Evolutionary conservation across 208 protist species (phyloP).

Genomic region (Trichomonas tenax): DNA sequence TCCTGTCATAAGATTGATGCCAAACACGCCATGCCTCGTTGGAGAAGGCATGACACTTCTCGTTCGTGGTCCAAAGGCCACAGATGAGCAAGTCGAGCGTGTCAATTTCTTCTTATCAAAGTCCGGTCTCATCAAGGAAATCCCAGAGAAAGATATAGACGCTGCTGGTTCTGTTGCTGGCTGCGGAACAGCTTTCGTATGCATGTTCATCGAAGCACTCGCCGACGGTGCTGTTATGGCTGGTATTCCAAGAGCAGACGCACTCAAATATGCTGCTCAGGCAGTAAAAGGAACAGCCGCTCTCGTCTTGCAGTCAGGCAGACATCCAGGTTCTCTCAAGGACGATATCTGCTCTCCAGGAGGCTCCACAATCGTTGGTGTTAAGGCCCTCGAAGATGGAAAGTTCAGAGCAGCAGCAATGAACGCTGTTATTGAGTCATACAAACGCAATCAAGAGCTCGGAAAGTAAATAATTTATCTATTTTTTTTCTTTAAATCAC

Average conservation of each 20-base stretch:
- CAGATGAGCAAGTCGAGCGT: constrained; percentile 30
- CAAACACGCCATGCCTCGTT: constrained; percentile 67
- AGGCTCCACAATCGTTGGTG: constrained; percentile 78
- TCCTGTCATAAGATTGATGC: constrained; percentile 75
- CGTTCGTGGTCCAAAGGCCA: constrained; percentile 47
- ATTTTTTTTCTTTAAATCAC: no score
- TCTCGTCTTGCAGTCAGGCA: constrained; percentile 34
- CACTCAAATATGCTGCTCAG: constrained; percentile 58
- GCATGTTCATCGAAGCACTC: constrained; percentile 79
- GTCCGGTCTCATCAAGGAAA: neutral
- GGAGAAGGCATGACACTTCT: constrained; percentile 49
- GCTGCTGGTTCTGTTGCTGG: constrained; percentile 74
- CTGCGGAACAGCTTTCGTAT: constrained; percentile 76
- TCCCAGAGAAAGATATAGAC: constrained; percentile 55
- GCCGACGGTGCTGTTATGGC: constrained; percentile 72
- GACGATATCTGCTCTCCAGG: constrained; percentile 57
- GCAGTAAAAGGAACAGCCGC: constrained; percentile 29
- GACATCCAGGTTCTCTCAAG: constrained; percentile 36
- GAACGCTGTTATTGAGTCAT: constrained; percentile 63
- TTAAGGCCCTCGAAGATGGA: constrained; percentile 65
- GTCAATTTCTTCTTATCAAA: constrained; percentile 26
- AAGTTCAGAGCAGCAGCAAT: constrained; percentile 67
- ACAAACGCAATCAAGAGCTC: neutral
- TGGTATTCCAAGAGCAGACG: constrained; percentile 60
- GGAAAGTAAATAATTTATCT: neutral